Base-by-base conservation (phyloP, 2,329 filamentous ascomycete genomes). In the Alternaria postmessia region DNA sequence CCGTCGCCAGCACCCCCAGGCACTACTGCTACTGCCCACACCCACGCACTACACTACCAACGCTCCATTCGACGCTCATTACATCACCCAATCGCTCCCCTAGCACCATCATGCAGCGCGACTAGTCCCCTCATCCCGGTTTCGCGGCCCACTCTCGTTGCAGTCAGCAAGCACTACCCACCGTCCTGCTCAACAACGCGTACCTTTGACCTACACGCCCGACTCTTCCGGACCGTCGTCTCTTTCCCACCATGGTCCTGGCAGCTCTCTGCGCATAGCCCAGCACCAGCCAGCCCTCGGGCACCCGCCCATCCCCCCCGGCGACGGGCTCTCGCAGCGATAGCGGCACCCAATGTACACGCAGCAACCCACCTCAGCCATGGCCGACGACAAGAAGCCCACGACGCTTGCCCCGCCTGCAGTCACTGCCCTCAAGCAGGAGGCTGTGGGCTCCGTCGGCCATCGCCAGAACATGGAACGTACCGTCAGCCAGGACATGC, bases 401-500 rank as follows among this genome's bases (percentile, higher is more conserved):
- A 62, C 67, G 51, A 76, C 72, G 36, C 72, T 83, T 70, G 77
- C 77, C 24, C 79, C 81, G 61, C 81, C 81, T 34, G 81, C 77
- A 11, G 79, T 83, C 54, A 73, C 74, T 26, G 79, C 81, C 26
- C 69, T 83, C 67, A 79, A 74, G 67, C 76, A 79, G 47, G 78
- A 80, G 62, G 80, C 79, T 14, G 72, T 71, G 32, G 59, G 63
- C 54, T 43, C 69, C 61, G 47, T 57, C 28, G 63, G 62, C 53
- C 68, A 71, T 12, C 75, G 75, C 47, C 65, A 73, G n/a, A 70
- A 66, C 57, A 87, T 88, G 85, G 82, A 85, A 70, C 81, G 88
- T 60, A 83, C 92, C 12, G 82, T 95, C 68, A 97, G 91, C 80
- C 89, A 93, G 80, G 90, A 97, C 77, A 97, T 98, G 72, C 90